Base-by-base conservation (phyloP, 2,329 filamentous ascomycete species). In the Cladorrhinum sp. region DNA sequence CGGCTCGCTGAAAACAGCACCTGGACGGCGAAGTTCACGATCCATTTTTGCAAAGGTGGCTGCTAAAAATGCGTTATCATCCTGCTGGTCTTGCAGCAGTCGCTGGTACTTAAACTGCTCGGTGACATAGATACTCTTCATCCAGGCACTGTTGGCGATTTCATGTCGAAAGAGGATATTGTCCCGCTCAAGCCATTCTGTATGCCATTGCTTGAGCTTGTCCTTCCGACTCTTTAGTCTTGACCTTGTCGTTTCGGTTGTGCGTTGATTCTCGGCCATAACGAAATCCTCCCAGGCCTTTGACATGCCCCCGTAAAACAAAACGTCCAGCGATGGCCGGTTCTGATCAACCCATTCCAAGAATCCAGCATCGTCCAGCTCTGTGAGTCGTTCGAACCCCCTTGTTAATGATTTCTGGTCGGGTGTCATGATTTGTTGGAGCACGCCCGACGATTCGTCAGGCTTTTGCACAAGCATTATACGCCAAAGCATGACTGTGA, bases 401-500 rank as follows among this genome's bases (percentile, higher is more conserved):
- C 84, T 82, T 3, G 85, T 86, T 4, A 97, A 75, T 57, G 88
- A 82, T 58, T 85, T 82, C 65, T 95, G 90, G 30, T 95, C 87
- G 1, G 85, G 79, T 0, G 83, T 82, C 69, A 89, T 86, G 33
- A 87, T 87, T 62, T 92, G 86, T 20, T 85, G 86, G 51, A 98
- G 83, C 55, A 97, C 83, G 0, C 82, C 79, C 0, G 86, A 83
- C 20, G 91, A 90, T 71, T 96, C 92, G 3, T 90, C 84, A 0
- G 94, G 93, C 73, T 96, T 97, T 70, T 98, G 94, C 0, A 98
- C 92, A 59, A 98, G 82, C 67, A 98, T 86, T 51, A 96, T 90
- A n/a, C 95, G 86, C 85, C 94, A 92, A 23, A 98, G 83, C 65
- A 91, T 90, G 10, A 91, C 91, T 26, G 94, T 90, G 49, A 90